phyloP scores from a whole-genome alignment of 768 basidiomycete genomes.

The Leccinum barrowsii region DNA sequence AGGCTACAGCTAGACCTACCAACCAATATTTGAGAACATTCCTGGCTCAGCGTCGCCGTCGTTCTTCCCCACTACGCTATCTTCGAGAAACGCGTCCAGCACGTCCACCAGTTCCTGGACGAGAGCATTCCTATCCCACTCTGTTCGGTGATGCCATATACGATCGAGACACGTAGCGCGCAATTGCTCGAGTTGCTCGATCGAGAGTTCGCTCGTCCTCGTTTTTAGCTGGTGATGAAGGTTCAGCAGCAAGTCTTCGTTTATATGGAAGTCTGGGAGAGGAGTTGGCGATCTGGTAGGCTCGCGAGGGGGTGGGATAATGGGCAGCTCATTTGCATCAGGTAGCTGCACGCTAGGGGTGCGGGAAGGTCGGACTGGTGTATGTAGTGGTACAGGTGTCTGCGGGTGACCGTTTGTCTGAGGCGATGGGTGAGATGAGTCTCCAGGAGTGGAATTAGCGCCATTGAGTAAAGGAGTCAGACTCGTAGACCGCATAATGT shows the following conservation, averaged over 20 bases:
- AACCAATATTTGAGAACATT: slow-evolving; percentile 3
- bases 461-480: slow-evolving; percentile 29
- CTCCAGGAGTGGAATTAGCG: slow-evolving; percentile 1
- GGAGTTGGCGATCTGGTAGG: slow-evolving; percentile 65
- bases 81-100: slow-evolving; percentile 64
- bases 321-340: slow-evolving; percentile 20
- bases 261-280: slow-evolving; percentile 72
- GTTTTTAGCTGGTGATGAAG: slow-evolving; percentile 50
- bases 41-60: slow-evolving; percentile 3
- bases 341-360: slow-evolving; percentile 8
- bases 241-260: slow-evolving; percentile 44
- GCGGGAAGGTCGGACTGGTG: neutral
- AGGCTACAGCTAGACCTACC: neutral
- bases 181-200: slow-evolving; percentile 93
- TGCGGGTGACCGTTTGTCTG: slow-evolving; percentile 11
- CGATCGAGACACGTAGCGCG: slow-evolving; percentile 75
- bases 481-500: slow-evolving; percentile 18
- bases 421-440: slow-evolving; percentile 2
- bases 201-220: slow-evolving; percentile 56
- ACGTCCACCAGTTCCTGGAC: slow-evolving; percentile 54
- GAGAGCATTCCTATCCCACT: slow-evolving; percentile 78
- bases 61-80: slow-evolving; percentile 40
- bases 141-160: slow-evolving; percentile 78
- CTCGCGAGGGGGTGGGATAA: slow-evolving; percentile 29
- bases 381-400: slow-evolving; percentile 5